Conservation (phyloP, 2,329 filamentous ascomycete genomes). For the Lasiodiplodia sp. region DNA sequence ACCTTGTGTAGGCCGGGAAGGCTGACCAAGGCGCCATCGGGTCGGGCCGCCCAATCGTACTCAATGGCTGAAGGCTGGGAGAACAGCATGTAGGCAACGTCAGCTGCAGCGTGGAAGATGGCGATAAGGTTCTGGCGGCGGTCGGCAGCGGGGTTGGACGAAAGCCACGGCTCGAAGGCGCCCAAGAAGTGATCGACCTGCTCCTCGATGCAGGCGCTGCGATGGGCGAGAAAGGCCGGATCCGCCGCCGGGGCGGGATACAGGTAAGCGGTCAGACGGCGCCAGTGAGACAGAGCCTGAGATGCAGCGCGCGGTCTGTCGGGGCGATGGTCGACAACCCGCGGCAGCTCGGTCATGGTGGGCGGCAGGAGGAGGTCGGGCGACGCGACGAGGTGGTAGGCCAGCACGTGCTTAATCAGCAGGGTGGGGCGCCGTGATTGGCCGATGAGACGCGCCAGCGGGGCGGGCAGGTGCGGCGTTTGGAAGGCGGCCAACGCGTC, state of each 20-base stretch:
- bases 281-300: constrained; percentile 13
- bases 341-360: not conserved
- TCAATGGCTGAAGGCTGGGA: not conserved
- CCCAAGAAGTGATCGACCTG: not conserved
- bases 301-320: not conserved
- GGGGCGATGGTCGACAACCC: not conserved
- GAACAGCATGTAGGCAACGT: constrained; percentile 1
- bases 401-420: constrained; percentile 13
- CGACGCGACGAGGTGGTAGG: not conserved
- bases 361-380: not conserved
- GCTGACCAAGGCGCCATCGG: not conserved
- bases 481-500: not conserved
- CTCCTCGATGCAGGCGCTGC: not conserved
- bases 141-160: not conserved
- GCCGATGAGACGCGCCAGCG: not conserved
- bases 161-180: not conserved
- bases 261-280: not conserved
- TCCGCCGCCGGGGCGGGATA: not conserved
- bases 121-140: not conserved
- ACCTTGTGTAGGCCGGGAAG: not conserved
- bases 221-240: not conserved
- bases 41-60: constrained; percentile 6
- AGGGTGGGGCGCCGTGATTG: not conserved
- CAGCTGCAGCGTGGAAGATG: constrained; percentile 2
- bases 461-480: constrained; percentile 10